These are phyloP conservation scores for Aspergillus pseudoterreus DNA, from an alignment of 2,329 filamentous ascomycete species.

Conservation along the genomic window DNA sequence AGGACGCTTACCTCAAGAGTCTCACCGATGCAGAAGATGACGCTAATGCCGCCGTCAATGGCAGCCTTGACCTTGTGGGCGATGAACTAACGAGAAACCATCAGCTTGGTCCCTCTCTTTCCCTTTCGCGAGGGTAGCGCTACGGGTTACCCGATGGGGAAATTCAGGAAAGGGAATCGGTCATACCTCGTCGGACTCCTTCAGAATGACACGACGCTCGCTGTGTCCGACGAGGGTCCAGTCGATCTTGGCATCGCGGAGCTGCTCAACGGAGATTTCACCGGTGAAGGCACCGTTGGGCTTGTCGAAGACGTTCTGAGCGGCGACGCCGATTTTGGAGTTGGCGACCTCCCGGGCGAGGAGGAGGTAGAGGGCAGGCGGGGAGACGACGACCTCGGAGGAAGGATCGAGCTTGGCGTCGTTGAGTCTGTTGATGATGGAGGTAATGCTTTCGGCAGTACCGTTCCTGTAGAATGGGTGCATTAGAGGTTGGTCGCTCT, in stretches of 20 bases:
- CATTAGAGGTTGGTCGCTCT: conserved; percentile 11
- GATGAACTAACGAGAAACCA: conserved; percentile 53
- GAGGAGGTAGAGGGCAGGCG: conserved; percentile 85
- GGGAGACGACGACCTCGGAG: conserved; percentile 89
- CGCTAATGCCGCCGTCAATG: conserved; percentile 77
- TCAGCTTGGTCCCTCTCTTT: not conserved
- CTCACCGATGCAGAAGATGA: conserved; percentile 98
- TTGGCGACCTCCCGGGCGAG: conserved; percentile 76
- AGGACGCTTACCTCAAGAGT: conserved; percentile 63
- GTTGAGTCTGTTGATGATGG: conserved; percentile 88
- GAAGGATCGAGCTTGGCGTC: conserved; percentile 61
- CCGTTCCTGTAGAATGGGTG: conserved; percentile 70
- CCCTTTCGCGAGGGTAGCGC: not conserved
- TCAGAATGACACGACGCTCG: conserved; percentile 85
- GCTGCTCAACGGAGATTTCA: conserved; percentile 88
- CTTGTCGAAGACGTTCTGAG: conserved; percentile 97
- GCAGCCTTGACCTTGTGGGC: conserved; percentile 94
- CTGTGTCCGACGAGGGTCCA: conserved; percentile 95
- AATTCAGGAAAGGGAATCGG: not conserved
- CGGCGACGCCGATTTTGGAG: conserved; percentile 74
- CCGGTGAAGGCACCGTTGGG: conserved; percentile 96
- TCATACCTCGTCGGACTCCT: conserved; percentile 70
- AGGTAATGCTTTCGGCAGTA: conserved; percentile 80
- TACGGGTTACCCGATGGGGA: not conserved
- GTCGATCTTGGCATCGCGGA: conserved; percentile 80